Evolutionary conservation across 2,329 filamentous ascomycete genomes (phyloP).

Genomic region (Paraphaeosphaeria minitans): DNA sequence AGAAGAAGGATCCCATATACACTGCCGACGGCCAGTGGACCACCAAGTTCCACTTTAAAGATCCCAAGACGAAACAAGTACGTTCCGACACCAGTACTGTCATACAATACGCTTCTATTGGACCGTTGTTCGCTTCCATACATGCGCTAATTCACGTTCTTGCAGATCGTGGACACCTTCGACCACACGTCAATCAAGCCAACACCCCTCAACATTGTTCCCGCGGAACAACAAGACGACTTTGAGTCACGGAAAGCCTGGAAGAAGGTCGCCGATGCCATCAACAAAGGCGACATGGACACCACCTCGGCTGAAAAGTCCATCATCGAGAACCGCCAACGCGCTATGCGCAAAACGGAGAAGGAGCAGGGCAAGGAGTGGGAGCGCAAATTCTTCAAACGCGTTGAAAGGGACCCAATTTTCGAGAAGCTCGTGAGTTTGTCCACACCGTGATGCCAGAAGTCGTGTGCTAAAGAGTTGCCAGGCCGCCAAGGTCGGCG

Average conservation of each 20-base stretch:
- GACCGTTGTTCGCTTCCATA: neutral
- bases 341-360: conserved; percentile 75
- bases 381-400: conserved; percentile 81
- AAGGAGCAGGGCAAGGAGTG: conserved; percentile 75
- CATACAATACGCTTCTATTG: neutral
- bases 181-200: conserved; percentile 55
- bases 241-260: conserved; percentile 89
- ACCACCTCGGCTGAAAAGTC: conserved; percentile 77
- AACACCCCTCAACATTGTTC: conserved; percentile 72
- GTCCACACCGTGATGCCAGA: neutral
- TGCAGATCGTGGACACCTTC: conserved; percentile 49
- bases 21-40: conserved; percentile 92
- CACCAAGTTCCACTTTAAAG: conserved; percentile 77
- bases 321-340: conserved; percentile 88
- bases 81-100: neutral
- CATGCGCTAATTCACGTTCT: neutral
- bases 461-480: neutral
- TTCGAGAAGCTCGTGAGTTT: conserved; percentile 52
- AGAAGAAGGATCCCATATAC: conserved; percentile 76
- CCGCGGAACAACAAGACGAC: conserved; percentile 79
- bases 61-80: conserved; percentile 57
- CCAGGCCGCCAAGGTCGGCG: conserved; percentile 47
- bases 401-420: conserved; percentile 37
- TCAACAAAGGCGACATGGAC: conserved; percentile 84
- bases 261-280: conserved; percentile 81